Conservation (phyloP, 108 stramenopile species). For the Cyclotella baltica region DNA sequence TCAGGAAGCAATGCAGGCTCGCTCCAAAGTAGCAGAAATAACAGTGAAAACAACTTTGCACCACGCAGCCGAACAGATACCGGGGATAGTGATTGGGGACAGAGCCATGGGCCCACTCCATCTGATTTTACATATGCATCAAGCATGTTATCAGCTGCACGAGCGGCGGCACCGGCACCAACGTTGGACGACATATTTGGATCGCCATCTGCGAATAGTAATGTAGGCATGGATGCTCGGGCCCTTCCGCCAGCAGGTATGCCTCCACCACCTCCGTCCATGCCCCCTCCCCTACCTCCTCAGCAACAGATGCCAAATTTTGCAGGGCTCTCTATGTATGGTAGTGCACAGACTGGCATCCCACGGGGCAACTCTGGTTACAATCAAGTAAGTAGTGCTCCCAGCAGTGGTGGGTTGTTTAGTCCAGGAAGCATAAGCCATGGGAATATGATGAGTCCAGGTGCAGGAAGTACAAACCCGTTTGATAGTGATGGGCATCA, state of each 20-base stretch:
- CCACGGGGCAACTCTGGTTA: not conserved
- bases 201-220: not conserved
- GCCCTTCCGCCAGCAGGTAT: conserved; percentile 25
- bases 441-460: too few relatives aligned
- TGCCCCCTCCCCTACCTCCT: conserved; percentile 52
- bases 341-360: not conserved
- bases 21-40: conserved; percentile 1
- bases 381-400: not conserved
- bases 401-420: not conserved
- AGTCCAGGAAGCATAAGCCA: conserved; percentile 3
- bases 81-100: conserved; percentile 18
- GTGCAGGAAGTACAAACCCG: conserved; percentile 27
- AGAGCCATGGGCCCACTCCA: not conserved
- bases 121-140: conserved; percentile 13
- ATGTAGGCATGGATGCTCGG: not conserved
- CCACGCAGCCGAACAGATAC: conserved; percentile 34
- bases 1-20: conserved; percentile 15
- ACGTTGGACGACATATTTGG: conserved; percentile 49
- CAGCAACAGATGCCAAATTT: conserved; percentile 13
- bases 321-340: conserved; percentile 40
- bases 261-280: conserved; percentile 52
- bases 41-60: conserved; percentile 7
- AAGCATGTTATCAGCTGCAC: conserved; percentile 33
- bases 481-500: conserved; percentile 24
- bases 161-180: conserved; percentile 42